Evolutionary conservation across 148 eudicot genomes (phyloP).

Genomic region (Spergularia marina): DNA sequence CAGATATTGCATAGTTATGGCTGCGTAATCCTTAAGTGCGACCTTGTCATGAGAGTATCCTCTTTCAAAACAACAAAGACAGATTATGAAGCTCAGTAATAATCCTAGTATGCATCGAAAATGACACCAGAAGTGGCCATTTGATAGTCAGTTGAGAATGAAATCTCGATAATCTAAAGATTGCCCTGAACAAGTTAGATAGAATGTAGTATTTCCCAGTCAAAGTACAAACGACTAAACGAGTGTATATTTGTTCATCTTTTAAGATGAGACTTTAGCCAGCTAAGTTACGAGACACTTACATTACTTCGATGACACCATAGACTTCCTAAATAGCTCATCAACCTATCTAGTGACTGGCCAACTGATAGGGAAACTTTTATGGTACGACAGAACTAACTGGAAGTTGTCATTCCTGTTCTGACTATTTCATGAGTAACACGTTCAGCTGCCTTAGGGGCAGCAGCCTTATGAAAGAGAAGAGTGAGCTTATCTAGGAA

Average conservation of each 20-base stretch:
- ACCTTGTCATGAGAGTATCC: not conserved
- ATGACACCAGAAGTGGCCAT: not conserved
- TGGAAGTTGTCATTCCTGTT: conserved; percentile 27
- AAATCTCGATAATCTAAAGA: not conserved
- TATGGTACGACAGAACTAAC: not conserved
- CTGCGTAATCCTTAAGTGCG: not conserved
- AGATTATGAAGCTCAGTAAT: not conserved
- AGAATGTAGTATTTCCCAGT: not conserved
- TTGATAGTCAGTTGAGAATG: too few species aligned
- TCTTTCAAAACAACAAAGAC: too few species aligned
- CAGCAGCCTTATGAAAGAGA: conserved; percentile 42
- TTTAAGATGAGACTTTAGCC: too few species aligned
- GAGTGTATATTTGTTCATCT: too few species aligned
- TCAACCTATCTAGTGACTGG: not conserved
- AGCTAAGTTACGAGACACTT: not conserved
- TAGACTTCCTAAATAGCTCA: not conserved
- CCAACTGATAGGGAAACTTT: not conserved
- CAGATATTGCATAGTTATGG: too few species aligned
- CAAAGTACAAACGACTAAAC: too few species aligned
- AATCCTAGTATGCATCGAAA: not conserved
- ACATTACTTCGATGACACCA: not conserved
- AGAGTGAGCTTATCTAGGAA: conserved; percentile 76
- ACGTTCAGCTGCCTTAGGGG: conserved; percentile 38
- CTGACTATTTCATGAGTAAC: conserved; percentile 31
- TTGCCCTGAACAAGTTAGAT: not conserved